Base-by-base conservation (phyloP, 2,329 filamentous ascomycete genomes). In the Phialocephala subalpina region DNA sequence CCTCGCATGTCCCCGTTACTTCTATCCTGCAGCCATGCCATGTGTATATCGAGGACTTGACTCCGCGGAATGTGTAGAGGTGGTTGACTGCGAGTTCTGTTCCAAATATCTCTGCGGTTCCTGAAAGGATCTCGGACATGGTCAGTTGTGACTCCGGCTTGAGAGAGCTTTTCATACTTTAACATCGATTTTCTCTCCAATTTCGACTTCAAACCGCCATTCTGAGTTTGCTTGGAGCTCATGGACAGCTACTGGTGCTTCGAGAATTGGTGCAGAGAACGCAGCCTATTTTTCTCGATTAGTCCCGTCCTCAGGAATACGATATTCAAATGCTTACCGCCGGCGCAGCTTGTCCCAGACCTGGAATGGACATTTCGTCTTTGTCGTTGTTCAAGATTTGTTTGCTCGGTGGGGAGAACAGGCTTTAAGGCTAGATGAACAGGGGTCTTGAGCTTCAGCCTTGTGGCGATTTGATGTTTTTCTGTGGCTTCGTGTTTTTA, bases 101-200 rank as follows among this genome's bases (percentile, higher is more conserved):
- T 76, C 96, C 96, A 77, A 98, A 97, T 75, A 97, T 89, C 79
- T 99, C 96, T 58, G 95, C 96, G 1, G 90, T 93, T 67, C 96
- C 96, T 38, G 86, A 88, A 63, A 93, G 80, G 29, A 98, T 83
- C 82, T 94, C 45, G 78, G 78, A 59, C 85, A 66, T 35, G 77
- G 73, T 65, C 79, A 78, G 68, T 77, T 79, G 67, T 58, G 18
- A 20, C 25, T 7, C 29, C 25, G n/a, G 14, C 9, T 22, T 14
- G 12, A 33, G 8, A 49, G 33, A 29, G 20, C 59, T 20, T 49
- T 62, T 65, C 77, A 59, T 75, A 86, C 85, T 77, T 84, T 87
- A 53, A 87, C 81, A 70, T 84, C 80, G 45, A 87, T 78, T 16
- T 80, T 82, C 58, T 79, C 80, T 16, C 82, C 83, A 69, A 83